Evolutionary conservation across 805 yeast genomes (phyloP).

Genomic region (Metschnikowia orientalis): DNA sequence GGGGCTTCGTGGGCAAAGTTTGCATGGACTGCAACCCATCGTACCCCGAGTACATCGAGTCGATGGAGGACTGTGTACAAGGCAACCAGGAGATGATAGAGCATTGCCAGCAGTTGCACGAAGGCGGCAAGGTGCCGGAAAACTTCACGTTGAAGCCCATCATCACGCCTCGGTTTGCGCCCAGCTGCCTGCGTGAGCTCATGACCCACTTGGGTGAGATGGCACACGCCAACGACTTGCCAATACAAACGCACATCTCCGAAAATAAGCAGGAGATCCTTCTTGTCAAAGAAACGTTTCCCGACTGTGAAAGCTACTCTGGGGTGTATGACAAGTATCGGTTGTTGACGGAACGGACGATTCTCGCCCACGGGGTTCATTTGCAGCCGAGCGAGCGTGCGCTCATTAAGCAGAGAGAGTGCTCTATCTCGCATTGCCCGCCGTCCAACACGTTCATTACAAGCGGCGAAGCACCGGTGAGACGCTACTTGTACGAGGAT

Average conservation of each 20-base stretch:
- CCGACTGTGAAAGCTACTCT: conserved; percentile 64
- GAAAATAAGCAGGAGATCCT: conserved; percentile 75
- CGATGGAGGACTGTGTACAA: conserved; percentile 47
- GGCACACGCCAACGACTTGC: conserved; percentile 46
- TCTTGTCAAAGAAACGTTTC: conserved; percentile 70
- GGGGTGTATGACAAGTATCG: conserved; percentile 68
- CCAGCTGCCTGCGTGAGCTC: conserved; percentile 66
- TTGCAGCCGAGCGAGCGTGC: conserved; percentile 59
- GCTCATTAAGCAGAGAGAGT: conserved; percentile 46
- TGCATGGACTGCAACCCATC: conserved; percentile 81
- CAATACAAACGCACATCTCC: conserved; percentile 86
- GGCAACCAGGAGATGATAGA: conserved; percentile 53
- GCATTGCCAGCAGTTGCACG: conserved; percentile 43
- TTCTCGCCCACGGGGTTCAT: conserved; percentile 88
- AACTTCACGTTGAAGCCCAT: conserved; percentile 56
- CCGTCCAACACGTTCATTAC: conserved; percentile 83
- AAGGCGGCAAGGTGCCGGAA: conserved; percentile 24
- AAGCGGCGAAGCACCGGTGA: conserved; percentile 84
- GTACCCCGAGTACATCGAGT: conserved; percentile 66
- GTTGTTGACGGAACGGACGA: conserved; percentile 60
- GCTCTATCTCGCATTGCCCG: conserved; percentile 92
- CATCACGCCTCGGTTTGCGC: conserved; percentile 91
- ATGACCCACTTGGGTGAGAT: conserved; percentile 61
- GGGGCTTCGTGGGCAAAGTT: conserved; percentile 88
- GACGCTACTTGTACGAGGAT: conserved; percentile 48